Base-by-base conservation (phyloP, 148 eudicot genomes). In the Vaccinium darrowii region DNA sequence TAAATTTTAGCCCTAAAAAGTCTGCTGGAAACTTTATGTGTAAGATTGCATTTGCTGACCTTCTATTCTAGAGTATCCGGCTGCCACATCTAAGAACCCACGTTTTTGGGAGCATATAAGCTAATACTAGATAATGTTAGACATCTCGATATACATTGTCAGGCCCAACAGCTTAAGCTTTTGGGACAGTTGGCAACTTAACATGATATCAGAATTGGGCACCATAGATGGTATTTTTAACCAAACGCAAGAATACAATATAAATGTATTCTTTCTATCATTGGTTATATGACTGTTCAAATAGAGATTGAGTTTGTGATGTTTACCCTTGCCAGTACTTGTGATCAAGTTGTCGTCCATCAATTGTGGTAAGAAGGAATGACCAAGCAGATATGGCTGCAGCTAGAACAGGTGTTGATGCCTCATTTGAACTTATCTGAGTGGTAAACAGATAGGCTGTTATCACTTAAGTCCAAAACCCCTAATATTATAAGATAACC, bases 321-420 rank as follows among this genome's bases (percentile, higher is more conserved):
- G 5, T 30, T 74, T 74, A 74, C 78, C 52, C 78, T 74, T 74
- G 50, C 78, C 51, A 74, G 33, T 43, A 74, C 52, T 74, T 74
- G 78, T 74, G 78, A 74, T 74, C 78, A 39, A 74, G 78, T 39
- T 5, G 47, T n/a, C 51, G 23, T 74, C 7, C 11, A 39, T 74
- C 51, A 7, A 36, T 6, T 18, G 78, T 39, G 50, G 51, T 16
- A 1, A 74, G 51, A 43, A 74, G 50, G 51, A 74, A 43, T 74
- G 78, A 74, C 78, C 78, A 74, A 74, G 78, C 78, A 74, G 78
- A 74, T 39, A 74, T 74, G 39, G 78, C 78, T 74, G 78, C 51
- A 36, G 78, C 51, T 74, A 74, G 47, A 39, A 74, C 51, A 74
- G 21, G 78, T 36, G n/a, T 21, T 15, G 78, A 36, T 15, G 8